Evolutionary conservation across 1,284 basidiomycete genomes (phyloP).

Genomic region (Thelephora terrestris): DNA sequence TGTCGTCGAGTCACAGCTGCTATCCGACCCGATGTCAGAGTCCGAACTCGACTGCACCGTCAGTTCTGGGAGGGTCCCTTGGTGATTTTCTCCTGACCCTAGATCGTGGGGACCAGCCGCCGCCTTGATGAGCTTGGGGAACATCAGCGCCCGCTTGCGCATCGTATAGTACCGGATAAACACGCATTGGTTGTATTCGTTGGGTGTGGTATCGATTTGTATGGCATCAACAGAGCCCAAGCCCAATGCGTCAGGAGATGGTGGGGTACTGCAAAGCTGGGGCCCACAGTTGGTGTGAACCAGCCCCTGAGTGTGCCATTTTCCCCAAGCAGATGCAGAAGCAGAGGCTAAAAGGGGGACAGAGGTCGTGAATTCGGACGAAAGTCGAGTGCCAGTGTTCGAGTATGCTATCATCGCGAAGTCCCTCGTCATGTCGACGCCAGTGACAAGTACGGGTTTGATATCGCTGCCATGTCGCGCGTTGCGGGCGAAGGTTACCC

Average conservation of each 20-base stretch:
- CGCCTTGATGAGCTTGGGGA: slow-evolving; percentile 4
- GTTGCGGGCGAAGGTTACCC: slow-evolving; percentile 5
- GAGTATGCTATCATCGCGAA: slow-evolving; percentile 8
- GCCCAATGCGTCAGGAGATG: background rate
- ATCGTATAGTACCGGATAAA: slow-evolving; percentile 4
- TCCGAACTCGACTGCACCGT: too few species aligned
- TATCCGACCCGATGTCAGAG: too few species aligned
- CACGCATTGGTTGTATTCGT: slow-evolving; percentile 5
- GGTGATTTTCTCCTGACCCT: background rate
- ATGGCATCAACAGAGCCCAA: background rate
- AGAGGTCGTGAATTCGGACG: slow-evolving; percentile 2
- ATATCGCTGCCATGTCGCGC: slow-evolving; percentile 2
- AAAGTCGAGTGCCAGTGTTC: background rate
- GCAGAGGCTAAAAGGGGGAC: background rate
- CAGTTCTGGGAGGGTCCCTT: too few species aligned
- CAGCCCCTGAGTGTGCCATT: slow-evolving; percentile 1
- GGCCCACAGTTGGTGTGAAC: slow-evolving; percentile 6
- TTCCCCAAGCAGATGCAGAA: slow-evolving; percentile 6
- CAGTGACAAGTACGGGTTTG: slow-evolving; percentile 7
- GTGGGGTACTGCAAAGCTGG: background rate
- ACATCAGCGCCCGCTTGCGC: background rate
- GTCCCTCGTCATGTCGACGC: slow-evolving; percentile 6
- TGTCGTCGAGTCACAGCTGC: too few species aligned
- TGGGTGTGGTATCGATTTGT: background rate
- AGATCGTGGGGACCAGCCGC: slow-evolving; percentile 4